A percentile compares a stretch with the other conserved stretches of the same genome.
phyloP scores from a whole-genome alignment of 306 rosid species.

The Medicago lupulina region DNA sequence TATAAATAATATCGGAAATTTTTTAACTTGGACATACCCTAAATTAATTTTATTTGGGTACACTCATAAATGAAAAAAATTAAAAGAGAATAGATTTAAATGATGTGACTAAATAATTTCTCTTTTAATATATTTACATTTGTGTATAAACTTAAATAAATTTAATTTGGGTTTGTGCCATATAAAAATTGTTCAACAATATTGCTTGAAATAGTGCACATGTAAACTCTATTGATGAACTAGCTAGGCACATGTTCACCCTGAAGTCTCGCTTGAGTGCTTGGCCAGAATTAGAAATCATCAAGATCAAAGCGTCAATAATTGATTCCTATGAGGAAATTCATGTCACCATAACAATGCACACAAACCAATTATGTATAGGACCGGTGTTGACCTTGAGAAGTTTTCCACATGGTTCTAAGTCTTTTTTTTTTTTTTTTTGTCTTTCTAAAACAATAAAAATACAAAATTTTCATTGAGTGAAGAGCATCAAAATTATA shows the following conservation, averaged over 20 bases:
- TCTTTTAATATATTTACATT: too few relatives aligned
- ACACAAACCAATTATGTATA: slow-evolving; percentile 13
- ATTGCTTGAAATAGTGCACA: neutral
- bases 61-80: too few relatives aligned
- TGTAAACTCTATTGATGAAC: slow-evolving; percentile 14
- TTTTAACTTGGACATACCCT: too few relatives aligned
- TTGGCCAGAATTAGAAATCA: slow-evolving; percentile 34
- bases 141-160: too few relatives aligned
- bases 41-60: too few relatives aligned
- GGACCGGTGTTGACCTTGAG: neutral
- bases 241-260: slow-evolving; percentile 29
- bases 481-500: too few relatives aligned
- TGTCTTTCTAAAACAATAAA: too few relatives aligned
- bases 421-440: too few relatives aligned
- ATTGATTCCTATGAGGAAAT: slow-evolving; percentile 21
- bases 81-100: too few relatives aligned
- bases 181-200: neutral
- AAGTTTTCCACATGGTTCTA: neutral
- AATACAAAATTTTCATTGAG: too few relatives aligned
- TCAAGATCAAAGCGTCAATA: slow-evolving; percentile 27
- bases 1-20: neutral
- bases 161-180: too few relatives aligned
- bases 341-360: slow-evolving; percentile 28
- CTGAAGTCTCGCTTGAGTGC: slow-evolving; percentile 15
- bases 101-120: too few relatives aligned